phyloP scores from a whole-genome alignment of 2,329 filamentous ascomycete genomes.

The Pseudogymnoascus sp. region DNA sequence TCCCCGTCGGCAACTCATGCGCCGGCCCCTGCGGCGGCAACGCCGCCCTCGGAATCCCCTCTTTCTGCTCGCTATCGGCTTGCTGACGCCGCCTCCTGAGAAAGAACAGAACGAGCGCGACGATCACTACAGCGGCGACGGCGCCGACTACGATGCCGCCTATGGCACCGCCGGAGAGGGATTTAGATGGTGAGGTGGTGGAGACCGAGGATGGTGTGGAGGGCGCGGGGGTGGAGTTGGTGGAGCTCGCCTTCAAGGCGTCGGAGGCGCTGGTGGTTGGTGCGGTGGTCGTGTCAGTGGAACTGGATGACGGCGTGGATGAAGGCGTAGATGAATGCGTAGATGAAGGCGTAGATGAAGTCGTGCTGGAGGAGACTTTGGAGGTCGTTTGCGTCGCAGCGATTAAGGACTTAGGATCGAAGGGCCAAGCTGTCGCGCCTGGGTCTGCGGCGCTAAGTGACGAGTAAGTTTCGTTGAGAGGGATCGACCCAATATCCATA shows the following conservation, averaged over 20 bases:
- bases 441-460: conserved; percentile 5
- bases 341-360: not conserved
- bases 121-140: not conserved
- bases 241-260: not conserved
- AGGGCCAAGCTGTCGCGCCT: not conserved
- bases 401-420: not conserved
- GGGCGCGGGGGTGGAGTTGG: not conserved
- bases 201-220: not conserved
- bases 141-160: conserved; percentile 6
- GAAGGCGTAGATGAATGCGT: not conserved
- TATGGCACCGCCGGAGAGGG: conserved; percentile 4
- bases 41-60: not conserved
- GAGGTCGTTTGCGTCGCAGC: not conserved
- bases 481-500: not conserved
- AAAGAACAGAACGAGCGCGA: not conserved
- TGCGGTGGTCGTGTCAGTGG: not conserved
- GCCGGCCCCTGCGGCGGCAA: not conserved
- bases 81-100: conserved; percentile 7
- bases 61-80: not conserved
- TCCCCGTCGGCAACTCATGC: not conserved
- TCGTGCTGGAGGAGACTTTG: not conserved
- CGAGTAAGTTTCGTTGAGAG: conserved; percentile 7
- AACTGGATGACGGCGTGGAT: not conserved
- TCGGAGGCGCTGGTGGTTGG: not conserved
- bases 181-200: not conserved